A percentile compares a stretch with the other conserved stretches of the same genome.
These are phyloP conservation scores for Juncus inflexus DNA, from an alignment of 176 grass and related monocot genomes.

Conservation along the genomic window DNA sequence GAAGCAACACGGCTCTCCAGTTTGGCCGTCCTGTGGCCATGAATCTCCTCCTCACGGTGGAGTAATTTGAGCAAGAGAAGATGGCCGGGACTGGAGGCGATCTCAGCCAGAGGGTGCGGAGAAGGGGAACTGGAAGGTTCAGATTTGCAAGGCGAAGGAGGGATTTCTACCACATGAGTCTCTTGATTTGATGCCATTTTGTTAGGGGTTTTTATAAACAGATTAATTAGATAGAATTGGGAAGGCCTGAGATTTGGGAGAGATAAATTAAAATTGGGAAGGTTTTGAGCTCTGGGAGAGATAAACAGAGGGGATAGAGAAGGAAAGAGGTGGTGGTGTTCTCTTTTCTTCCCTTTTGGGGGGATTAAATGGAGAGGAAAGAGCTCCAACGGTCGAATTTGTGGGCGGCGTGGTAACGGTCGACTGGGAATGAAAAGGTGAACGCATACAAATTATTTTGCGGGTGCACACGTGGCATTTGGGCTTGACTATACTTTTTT, in stretches of 20 bases:
- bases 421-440: constrained; percentile 1
- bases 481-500: too few relatives aligned
- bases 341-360: constrained; percentile 3
- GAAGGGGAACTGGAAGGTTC: background rate
- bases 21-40: constrained; percentile 22
- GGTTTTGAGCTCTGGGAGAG: constrained; percentile 36
- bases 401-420: constrained; percentile 8
- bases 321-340: constrained; percentile 12
- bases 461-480: too few relatives aligned
- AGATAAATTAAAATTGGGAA: constrained; percentile 21
- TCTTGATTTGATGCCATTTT: constrained; percentile 3
- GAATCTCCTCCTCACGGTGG: constrained; percentile 74
- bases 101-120: constrained; percentile 64
- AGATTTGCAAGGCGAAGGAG: constrained; percentile 15
- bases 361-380: background rate
- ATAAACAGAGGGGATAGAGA: constrained; percentile 15
- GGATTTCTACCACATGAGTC: constrained; percentile 27
- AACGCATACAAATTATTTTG: too few relatives aligned
- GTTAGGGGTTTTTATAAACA: background rate
- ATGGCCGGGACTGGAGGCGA: constrained; percentile 68
- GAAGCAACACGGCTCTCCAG: constrained; percentile 58
- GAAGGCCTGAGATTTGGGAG: background rate
- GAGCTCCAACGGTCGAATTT: constrained; percentile 55
- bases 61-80: constrained; percentile 85
- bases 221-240: background rate